phyloP scores from a whole-genome alignment of 345 rosid genomes.

The Camelina neglecta region DNA sequence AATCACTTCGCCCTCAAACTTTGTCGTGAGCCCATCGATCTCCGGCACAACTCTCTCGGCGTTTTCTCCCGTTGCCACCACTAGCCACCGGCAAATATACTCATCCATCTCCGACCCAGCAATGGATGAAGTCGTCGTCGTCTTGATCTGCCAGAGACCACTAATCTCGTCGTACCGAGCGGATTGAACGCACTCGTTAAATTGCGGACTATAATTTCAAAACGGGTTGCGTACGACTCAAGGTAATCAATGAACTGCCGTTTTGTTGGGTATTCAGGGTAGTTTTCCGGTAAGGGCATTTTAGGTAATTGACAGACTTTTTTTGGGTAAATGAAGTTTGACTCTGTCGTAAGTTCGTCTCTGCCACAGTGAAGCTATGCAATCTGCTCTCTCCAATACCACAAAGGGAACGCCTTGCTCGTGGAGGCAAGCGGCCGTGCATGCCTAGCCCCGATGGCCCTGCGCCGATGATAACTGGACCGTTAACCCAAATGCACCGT shows the following conservation, averaged over 20 bases:
- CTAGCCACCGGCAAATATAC: constrained; percentile 88
- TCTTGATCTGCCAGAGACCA: constrained; percentile 73
- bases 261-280: constrained; percentile 77
- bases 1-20: constrained; percentile 69
- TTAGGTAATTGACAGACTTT: constrained; percentile 83
- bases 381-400: constrained; percentile 74
- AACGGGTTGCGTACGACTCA: constrained; percentile 63
- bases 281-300: constrained; percentile 73
- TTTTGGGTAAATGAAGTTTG: constrained; percentile 77
- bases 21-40: constrained; percentile 61
- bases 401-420: constrained; percentile 73
- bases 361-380: constrained; percentile 90
- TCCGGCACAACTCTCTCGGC: constrained; percentile 81
- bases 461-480: constrained; percentile 79
- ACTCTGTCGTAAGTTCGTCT: constrained; percentile 78
- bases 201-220: constrained; percentile 69
- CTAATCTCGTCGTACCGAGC: constrained; percentile 80
- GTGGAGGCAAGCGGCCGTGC: constrained; percentile 76
- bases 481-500: constrained; percentile 67
- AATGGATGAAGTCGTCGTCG: constrained; percentile 39
- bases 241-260: constrained; percentile 75
- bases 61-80: constrained; percentile 97
- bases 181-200: constrained; percentile 83
- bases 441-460: constrained; percentile 90
- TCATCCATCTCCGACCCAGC: constrained; percentile 60